Conservation (phyloP, 257 asterid species). For the Henckelia pumila region DNA sequence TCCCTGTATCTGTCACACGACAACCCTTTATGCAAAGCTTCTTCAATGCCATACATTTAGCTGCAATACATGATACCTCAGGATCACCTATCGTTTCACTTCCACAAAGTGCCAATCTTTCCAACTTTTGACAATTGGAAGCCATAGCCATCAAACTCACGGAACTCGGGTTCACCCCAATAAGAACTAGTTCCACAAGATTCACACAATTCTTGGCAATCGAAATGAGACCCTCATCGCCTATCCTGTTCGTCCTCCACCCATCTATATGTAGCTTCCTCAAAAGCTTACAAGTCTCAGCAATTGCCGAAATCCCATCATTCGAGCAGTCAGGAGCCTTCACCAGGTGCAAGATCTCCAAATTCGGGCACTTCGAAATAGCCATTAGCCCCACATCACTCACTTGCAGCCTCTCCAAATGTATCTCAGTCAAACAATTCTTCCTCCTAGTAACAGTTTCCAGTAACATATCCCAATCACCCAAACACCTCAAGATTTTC, state of each 20-base stretch:
- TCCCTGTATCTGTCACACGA: slow-evolving; percentile 68
- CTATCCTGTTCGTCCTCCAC: slow-evolving; percentile 85
- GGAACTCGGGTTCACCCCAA: slow-evolving; percentile 71
- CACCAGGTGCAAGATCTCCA: slow-evolving; percentile 76
- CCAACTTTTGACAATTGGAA: slow-evolving; percentile 66
- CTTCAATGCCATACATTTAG: slow-evolving; percentile 63
- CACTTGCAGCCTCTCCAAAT: slow-evolving; percentile 77
- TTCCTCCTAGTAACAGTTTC: slow-evolving; percentile 46
- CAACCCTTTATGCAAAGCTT: slow-evolving; percentile 88
- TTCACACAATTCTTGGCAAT: slow-evolving; percentile 61
- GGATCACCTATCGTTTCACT: slow-evolving; percentile 85
- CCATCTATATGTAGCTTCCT: slow-evolving; percentile 94
- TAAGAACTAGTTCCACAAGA: slow-evolving; percentile 77
- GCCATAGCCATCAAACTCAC: slow-evolving; percentile 61
- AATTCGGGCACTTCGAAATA: slow-evolving; percentile 45
- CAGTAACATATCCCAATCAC: slow-evolving; percentile 76
- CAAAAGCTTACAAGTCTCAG: slow-evolving; percentile 67
- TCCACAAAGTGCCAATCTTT: slow-evolving; percentile 84
- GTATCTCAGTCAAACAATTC: slow-evolving; percentile 62
- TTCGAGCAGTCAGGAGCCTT: slow-evolving; percentile 76
- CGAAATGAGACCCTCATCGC: slow-evolving; percentile 66
- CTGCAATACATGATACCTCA: slow-evolving; percentile 68
- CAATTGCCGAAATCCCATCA: slow-evolving; percentile 61
- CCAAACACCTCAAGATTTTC: slow-evolving; percentile 67
- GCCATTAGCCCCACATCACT: slow-evolving; percentile 66